A percentile compares a stretch with the other conserved stretches of the same genome.
Conservation (phyloP, 2,329 filamentous ascomycete species). For the Claviceps digitariae region DNA sequence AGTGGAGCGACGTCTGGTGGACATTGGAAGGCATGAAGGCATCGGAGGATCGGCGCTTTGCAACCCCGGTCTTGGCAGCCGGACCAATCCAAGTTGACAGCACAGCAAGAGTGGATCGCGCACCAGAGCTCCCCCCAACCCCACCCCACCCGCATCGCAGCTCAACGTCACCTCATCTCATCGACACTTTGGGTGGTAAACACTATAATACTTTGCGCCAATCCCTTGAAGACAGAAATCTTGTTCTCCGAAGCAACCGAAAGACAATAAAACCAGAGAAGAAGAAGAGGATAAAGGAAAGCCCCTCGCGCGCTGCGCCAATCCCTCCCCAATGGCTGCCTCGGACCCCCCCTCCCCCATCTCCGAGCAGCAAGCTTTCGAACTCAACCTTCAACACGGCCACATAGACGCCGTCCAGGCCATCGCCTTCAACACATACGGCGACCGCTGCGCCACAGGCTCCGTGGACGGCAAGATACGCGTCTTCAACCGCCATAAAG, state of each 20-base stretch:
- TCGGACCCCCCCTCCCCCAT: slow-evolving; percentile 21
- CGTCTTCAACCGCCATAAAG: slow-evolving; percentile 74
- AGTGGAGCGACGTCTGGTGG: neutral
- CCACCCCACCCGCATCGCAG: neutral
- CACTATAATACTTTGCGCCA: neutral
- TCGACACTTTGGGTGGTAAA: neutral
- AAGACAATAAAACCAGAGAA: neutral
- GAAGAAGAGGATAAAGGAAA: neutral
- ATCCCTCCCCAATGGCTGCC: slow-evolving; percentile 20
- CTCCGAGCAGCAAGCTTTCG: slow-evolving; percentile 36
- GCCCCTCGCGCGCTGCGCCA: too few relatives aligned
- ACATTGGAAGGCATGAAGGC: too few relatives aligned
- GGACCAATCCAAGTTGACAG: neutral
- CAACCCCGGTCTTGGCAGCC: too few relatives aligned
- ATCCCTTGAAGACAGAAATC: too few relatives aligned
- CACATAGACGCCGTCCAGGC: slow-evolving; percentile 73
- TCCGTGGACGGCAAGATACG: slow-evolving; percentile 88
- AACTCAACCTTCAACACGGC: slow-evolving; percentile 55
- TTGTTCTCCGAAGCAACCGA: too few relatives aligned
- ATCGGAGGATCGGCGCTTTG: neutral
- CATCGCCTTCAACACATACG: slow-evolving; percentile 83
- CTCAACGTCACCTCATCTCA: neutral
- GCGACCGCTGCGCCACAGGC: slow-evolving; percentile 79
- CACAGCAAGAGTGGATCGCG: neutral
- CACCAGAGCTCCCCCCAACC: too few relatives aligned